Base-by-base conservation (phyloP, 1,284 basidiomycete species). In the Fistulinella cinereoalba region DNA sequence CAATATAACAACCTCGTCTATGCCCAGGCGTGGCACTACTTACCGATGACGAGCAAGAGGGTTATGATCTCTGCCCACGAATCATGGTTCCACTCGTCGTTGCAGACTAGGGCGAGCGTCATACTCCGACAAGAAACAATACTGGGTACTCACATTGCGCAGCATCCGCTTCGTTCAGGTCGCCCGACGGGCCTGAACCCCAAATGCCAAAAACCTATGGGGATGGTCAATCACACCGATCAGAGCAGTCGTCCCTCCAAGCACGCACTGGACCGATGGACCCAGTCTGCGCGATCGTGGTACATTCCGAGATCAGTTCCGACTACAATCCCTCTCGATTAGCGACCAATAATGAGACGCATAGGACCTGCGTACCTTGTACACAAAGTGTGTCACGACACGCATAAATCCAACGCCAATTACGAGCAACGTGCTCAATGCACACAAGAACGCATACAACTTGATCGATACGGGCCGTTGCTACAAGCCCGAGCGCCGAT, bases 351-450 rank as follows among this genome's bases (percentile, higher is more conserved):
- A 39, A 42, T 32, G 10, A 21, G 15, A 5, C 19, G 9, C 1
- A 10, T 9, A 9, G 19, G 6, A 23, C 2, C 5, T 11, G 1
- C 53, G n/a, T 49, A 76, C 82, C 77, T 91, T 87, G 60, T 77
- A 73, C 2, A 71, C 67, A 63, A 88, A 90, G 58, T 91, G 88
- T 1, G 78, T 66, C 7, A 88, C 64, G 8, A 81, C 70, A 15
- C 76, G 70, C 43, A 87, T 57, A 43, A 88, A 66, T 6, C 77
- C 79, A 1, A 76, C 69, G 0, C 66, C 83, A 10, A 77, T 56
- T 21, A 84, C 71, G 0, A 83, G 56, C 28, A 83, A 56, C 18
- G 78, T 67, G 7, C 76, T 76, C 5, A 79, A 54, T 6, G 76
- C 67, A 3, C 80, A 79, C 18, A 80, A 55, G 41, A 77, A 70